These are phyloP conservation scores for Leucoagaricus sp. DNA, from an alignment of 1,284 basidiomycete genomes.

Conservation along the genomic window DNA sequence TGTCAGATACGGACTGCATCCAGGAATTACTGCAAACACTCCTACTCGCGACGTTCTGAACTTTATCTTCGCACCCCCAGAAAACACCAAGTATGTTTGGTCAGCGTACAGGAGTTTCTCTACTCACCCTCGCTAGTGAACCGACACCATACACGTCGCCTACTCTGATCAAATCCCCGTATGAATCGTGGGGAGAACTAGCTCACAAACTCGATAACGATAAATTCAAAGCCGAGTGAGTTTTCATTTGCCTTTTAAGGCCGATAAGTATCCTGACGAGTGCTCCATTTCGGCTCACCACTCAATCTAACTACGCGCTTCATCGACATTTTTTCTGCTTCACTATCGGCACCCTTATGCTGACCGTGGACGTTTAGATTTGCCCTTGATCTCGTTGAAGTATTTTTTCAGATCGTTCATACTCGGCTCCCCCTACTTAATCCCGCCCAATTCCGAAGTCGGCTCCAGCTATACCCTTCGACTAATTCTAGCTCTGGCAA, in stretches of 20 bases:
- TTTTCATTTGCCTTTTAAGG: conserved; percentile 31
- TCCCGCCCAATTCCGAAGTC: conserved; percentile 71
- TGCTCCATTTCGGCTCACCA: background rate
- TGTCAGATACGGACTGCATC: conserved; percentile 50
- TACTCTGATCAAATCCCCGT: conserved; percentile 41
- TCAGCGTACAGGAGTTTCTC: background rate
- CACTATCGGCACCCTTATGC: conserved; percentile 11
- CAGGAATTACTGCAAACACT: conserved; percentile 54
- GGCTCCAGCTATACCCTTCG: conserved; percentile 51
- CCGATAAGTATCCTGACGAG: background rate
- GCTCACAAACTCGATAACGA: conserved; percentile 70
- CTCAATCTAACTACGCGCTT: background rate
- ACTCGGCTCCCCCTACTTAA: conserved; percentile 81
- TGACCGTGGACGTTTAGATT: conserved; percentile 54
- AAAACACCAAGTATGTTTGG: conserved; percentile 50
- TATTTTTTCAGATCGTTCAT: conserved; percentile 88
- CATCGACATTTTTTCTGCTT: background rate
- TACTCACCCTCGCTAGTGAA: conserved; percentile 29
- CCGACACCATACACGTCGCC: conserved; percentile 30
- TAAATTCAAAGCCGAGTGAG: conserved; percentile 74
- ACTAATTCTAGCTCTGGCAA: conserved; percentile 22
- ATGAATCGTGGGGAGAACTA: conserved; percentile 70
- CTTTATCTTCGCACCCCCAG: conserved; percentile 74
- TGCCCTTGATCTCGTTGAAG: conserved; percentile 85
- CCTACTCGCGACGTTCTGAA: conserved; percentile 63